These are phyloP conservation scores for Phlebiopsis gigantea DNA, from an alignment of 768 basidiomycete genomes.

Conservation along the genomic window DNA sequence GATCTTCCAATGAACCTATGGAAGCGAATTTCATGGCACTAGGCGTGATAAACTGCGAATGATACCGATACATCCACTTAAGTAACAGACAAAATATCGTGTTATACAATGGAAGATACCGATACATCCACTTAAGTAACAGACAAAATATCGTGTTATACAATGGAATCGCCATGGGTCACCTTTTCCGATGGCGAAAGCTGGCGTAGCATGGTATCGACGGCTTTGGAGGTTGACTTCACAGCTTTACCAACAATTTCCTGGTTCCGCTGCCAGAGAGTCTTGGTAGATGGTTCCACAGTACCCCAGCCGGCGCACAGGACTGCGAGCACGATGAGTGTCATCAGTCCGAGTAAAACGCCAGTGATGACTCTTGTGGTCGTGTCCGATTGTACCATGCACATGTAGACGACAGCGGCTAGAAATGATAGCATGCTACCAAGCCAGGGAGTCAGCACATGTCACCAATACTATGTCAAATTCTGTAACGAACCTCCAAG, in stretches of 20 bases:
- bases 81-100: too few relatives aligned
- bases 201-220: background rate
- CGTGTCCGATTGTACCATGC: background rate
- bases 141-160: too few relatives aligned
- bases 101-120: too few relatives aligned
- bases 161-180: too few relatives aligned
- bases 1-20: too few relatives aligned
- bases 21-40: too few relatives aligned
- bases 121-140: too few relatives aligned
- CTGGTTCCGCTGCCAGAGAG: background rate
- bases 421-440: conserved; percentile 7
- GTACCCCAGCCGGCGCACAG: background rate
- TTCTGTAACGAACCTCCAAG: conserved; percentile 23
- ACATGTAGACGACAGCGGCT: conserved; percentile 1
- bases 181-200: too few relatives aligned
- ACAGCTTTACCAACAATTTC: background rate
- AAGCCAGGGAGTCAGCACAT: background rate
- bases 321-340: background rate
- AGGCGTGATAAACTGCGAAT: too few relatives aligned
- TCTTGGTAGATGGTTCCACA: background rate
- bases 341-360: background rate
- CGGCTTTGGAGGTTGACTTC: background rate
- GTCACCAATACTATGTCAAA: conserved; percentile 30
- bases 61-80: too few relatives aligned
- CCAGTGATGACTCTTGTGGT: background rate